Evolutionary conservation across 2,329 filamentous ascomycete species (phyloP), one percentile per base, ranked within the genome.

Genomic region (Diplodia seriata): DNA sequence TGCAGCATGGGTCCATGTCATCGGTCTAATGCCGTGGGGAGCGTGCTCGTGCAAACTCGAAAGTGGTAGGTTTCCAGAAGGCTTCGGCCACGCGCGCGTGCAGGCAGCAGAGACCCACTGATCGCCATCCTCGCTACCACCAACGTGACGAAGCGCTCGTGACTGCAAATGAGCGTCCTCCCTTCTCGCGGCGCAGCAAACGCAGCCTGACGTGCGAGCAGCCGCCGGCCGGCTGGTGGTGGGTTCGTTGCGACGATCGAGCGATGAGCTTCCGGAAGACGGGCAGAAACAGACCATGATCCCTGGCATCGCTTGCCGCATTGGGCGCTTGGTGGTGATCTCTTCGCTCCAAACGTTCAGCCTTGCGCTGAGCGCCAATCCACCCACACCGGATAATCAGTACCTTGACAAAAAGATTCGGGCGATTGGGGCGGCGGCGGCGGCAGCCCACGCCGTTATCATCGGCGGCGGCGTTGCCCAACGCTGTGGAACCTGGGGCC

Each of bases 151-250:
- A 26, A 26, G 26, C 26, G 26, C 26, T 26, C 26, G 3, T 26
- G 26, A 26, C 4, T 26, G 26, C 26, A 26, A 26, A 26, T 26
- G 26, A 26, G 26, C 23, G 23, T 23, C 26, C 38, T 8, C 20
- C 23, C 14, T 23, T 15, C 23, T n/a, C 20, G 23, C 59, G 59
- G 59, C 59, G 59, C 59, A 51, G 59, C 47, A 23, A 26, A n/a
- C 86, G 93, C 0, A 86, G 85, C 36, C 36, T 38, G 9, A 38
- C 36, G 26, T 26, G 26, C 26, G 26, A 26, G 26, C 26, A 26
- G 26, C 26, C 26, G 26, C 26, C 26, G 26, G 26, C 26, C 26
- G 26, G 26, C 26, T 26, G 26, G 26, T 26, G 26, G 26, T 26
- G 26, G 26, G 3, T 26, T 26, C 26, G 26, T 26, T 26, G 26